Evolutionary conservation across 371 early-diverging fungal genomes (phyloP), one percentile per base, ranked within the genome.

Genomic region (Zopfochytrium polystomum): DNA sequence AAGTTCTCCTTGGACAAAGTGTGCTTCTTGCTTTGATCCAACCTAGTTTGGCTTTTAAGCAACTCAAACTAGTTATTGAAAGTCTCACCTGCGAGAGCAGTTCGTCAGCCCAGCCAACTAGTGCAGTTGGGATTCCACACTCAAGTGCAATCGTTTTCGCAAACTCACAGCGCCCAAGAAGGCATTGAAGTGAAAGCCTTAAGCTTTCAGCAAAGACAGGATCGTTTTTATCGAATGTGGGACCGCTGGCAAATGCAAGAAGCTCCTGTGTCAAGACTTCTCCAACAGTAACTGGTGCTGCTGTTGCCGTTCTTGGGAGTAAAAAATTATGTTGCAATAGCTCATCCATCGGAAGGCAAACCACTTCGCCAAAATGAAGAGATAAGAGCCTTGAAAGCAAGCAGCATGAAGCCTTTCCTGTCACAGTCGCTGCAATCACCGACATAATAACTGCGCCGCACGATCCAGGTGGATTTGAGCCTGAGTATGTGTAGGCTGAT

Each of bases 351-450:
- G 54, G 48, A 15, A 71, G 29, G 33, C 55, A 30, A 22, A 57
- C 27, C 3, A 35, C 13, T 42, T 59, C 62, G 2, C 67, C 55
- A 58, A 34, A 71, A 60, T 71, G 71, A 45, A 67, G 31, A 15
- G 60, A 47, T n/a, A 71, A 44, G 15, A 70, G 30, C 34, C 56
- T 31, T 18, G 60, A 22, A 5, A 70, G 34, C 44, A 62, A 46
- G 7, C 48, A n/a, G 26, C 52, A 56, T 20, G 38, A 26, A 13
- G 47, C 23, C 35, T 55, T 50, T 30, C 30, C 22, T 27, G 43
- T 35, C 6, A 1, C 30, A 27, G 7, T 35, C 47, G n/a, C n/a
- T n/a, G n/a, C n/a, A n/a, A n/a, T n/a, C n/a, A n/a, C n/a, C n/a
- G n/a, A n/a, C n/a, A n/a, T n/a, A n/a, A n/a, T n/a, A 35, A 35